phyloP scores from a whole-genome alignment of 2,329 filamentous ascomycete species.

The Fusarium sp. region DNA sequence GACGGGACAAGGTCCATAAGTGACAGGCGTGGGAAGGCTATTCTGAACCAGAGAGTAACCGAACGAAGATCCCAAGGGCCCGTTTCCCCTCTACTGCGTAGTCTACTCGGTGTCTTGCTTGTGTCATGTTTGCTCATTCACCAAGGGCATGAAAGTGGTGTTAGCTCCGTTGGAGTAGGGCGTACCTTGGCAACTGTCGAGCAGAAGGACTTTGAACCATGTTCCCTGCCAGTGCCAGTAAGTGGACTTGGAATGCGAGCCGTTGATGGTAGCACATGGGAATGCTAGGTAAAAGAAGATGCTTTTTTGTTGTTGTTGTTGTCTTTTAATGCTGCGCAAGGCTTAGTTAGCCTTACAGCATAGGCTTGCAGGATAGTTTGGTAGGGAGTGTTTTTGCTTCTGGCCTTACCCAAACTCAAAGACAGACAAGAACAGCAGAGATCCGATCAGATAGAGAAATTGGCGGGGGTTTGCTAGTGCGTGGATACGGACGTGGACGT shows the following conservation, averaged over 20 bases:
- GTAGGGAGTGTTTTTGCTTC: not conserved
- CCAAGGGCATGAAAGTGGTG: slow-evolving; percentile 19
- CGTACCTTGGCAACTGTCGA: slow-evolving; percentile 29
- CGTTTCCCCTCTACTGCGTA: slow-evolving; percentile 11
- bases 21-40: slow-evolving; percentile 3
- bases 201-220: slow-evolving; percentile 21
- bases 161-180: slow-evolving; percentile 22
- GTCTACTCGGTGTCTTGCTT: slow-evolving; percentile 18
- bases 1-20: not conserved
- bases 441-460: slow-evolving; percentile 24
- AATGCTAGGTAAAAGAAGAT: not conserved
- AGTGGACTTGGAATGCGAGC: slow-evolving; percentile 16
- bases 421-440: slow-evolving; percentile 3
- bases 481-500: no score
- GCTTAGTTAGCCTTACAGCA: not conserved
- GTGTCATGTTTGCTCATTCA: slow-evolving; percentile 24
- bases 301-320: not conserved
- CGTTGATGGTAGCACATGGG: not conserved
- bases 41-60: slow-evolving; percentile 1
- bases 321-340: not conserved
- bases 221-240: slow-evolving; percentile 26
- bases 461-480: slow-evolving; percentile 26
- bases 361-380: not conserved
- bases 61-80: slow-evolving; percentile 13
- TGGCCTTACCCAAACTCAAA: not conserved